These are phyloP conservation scores for Pseudogymnoascus sp. DNA, from an alignment of 2,329 filamentous ascomycete genomes.

Conservation along the genomic window DNA sequence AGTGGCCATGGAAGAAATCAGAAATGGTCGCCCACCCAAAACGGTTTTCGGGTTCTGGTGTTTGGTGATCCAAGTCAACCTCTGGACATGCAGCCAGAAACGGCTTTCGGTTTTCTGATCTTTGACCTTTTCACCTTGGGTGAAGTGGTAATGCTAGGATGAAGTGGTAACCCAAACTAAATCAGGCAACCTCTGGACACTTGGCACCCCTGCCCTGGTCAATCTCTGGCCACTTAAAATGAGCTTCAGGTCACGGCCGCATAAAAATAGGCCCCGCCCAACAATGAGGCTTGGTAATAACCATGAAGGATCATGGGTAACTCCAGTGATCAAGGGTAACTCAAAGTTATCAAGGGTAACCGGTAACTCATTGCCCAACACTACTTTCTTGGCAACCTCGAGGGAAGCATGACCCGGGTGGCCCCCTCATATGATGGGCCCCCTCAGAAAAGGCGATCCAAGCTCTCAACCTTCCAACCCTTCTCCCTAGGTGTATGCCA, in stretches of 20 bases:
- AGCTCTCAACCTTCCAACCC: conserved; percentile 6
- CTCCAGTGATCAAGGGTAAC: not conserved
- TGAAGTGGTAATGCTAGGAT: too few relatives aligned
- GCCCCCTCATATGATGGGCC: not conserved
- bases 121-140: too few relatives aligned
- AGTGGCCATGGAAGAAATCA: not conserved
- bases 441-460: not conserved
- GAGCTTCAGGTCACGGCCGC: not conserved
- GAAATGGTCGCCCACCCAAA: too few relatives aligned
- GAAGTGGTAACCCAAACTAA: too few relatives aligned
- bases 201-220: not conserved
- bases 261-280: not conserved
- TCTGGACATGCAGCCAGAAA: not conserved
- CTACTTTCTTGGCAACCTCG: not conserved
- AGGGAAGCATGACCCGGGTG: not conserved
- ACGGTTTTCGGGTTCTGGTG: not conserved
- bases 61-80: not conserved
- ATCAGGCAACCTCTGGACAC: too few relatives aligned
- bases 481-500: conserved; percentile 22
- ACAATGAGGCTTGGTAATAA: not conserved
- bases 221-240: not conserved
- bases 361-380: not conserved
- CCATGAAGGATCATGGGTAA: not conserved
- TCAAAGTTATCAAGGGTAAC: not conserved
- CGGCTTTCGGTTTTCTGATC: not conserved